Percentiles rank a stretch among this genome's conserved stretches.
phyloP scores from a whole-genome alignment of 192 early-diverging fungal species.

The Backusella mclennaniae region DNA sequence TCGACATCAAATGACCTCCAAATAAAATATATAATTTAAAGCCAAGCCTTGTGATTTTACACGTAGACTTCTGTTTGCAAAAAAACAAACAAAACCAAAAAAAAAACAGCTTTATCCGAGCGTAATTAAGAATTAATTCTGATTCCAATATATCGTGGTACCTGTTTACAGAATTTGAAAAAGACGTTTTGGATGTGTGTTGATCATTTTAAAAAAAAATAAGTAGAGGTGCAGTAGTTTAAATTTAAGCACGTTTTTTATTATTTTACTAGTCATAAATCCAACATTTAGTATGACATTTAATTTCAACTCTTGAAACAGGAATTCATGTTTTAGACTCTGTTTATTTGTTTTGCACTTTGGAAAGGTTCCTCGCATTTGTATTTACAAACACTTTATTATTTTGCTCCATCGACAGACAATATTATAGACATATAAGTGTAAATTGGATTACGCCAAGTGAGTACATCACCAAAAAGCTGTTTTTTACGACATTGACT shows the following conservation, averaged over 20 bases:
- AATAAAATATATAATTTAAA: constrained; percentile 1
- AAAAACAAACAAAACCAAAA: too few relatives aligned
- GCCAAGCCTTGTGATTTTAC: not conserved
- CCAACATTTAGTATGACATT: not conserved
- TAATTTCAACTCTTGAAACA: not conserved
- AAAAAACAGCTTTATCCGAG: not conserved
- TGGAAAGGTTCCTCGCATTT: not conserved
- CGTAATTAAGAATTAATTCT: not conserved
- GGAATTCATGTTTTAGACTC: not conserved
- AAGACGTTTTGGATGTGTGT: not conserved
- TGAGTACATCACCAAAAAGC: not conserved
- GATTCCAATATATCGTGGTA: not conserved
- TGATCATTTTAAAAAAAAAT: not conserved
- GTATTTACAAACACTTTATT: not conserved
- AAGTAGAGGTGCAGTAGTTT: not conserved
- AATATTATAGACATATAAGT: not conserved
- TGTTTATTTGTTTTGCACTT: not conserved
- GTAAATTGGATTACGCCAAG: not conserved
- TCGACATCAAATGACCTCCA: not conserved
- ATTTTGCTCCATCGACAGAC: not conserved
- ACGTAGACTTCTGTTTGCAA: not conserved
- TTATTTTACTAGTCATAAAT: not conserved
- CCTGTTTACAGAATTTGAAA: not conserved
- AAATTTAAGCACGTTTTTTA: not conserved
- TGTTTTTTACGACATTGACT: not conserved